Percentiles rank a stretch among this genome's conserved stretches.
These are phyloP conservation scores for Ceratobasidium sp. DNA, from an alignment of 1,284 basidiomycete species.

Conservation along the genomic window DNA sequence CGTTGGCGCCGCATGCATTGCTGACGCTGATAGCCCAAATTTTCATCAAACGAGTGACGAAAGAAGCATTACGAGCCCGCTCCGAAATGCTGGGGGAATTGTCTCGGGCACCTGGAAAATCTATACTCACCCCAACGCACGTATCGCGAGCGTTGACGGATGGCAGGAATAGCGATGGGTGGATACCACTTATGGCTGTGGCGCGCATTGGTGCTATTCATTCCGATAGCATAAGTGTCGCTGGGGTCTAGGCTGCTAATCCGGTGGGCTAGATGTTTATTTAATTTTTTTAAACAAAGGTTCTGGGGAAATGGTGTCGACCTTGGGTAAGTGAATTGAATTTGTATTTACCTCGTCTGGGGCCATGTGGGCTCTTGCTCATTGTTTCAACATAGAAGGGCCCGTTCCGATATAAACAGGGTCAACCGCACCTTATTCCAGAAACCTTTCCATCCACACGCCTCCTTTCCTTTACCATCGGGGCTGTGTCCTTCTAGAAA, in stretches of 20 bases:
- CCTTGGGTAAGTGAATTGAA: no score
- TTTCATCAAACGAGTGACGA: slow-evolving; percentile 20
- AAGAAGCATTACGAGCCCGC: slow-evolving; percentile 13
- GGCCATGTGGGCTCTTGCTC: no score
- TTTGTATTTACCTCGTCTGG: no score
- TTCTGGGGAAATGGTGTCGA: background rate
- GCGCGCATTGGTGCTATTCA: slow-evolving; percentile 19
- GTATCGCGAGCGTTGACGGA: slow-evolving; percentile 33
- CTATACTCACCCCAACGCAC: slow-evolving; percentile 22
- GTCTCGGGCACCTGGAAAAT: background rate
- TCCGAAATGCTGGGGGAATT: slow-evolving; percentile 8
- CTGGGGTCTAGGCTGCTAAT: background rate
- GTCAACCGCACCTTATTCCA: no score
- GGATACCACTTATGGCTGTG: slow-evolving; percentile 31
- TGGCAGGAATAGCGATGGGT: slow-evolving; percentile 14
- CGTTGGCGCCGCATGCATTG: slow-evolving; percentile 28
- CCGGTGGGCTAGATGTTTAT: background rate
- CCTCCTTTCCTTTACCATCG: no score
- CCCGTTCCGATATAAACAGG: no score
- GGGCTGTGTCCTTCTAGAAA: background rate
- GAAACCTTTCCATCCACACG: no score
- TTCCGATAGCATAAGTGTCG: background rate
- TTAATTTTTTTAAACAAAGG: slow-evolving; percentile 17
- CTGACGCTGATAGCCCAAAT: slow-evolving; percentile 35
- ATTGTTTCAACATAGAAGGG: no score